phyloP scores from a whole-genome alignment of 1,139 yeast species.

The Yamadazyma jaroonii region DNA sequence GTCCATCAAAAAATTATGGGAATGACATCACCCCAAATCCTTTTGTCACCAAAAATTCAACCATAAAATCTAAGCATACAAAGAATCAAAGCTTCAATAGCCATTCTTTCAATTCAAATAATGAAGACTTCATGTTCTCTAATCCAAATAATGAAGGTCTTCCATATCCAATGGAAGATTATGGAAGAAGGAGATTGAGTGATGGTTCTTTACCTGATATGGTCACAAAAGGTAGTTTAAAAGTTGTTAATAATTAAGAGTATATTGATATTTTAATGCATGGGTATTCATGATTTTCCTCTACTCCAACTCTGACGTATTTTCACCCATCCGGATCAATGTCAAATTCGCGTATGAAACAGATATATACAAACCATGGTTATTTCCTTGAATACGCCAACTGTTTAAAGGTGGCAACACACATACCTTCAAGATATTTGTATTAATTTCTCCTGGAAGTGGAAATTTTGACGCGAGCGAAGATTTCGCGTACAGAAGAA shows the following conservation, averaged over 20 bases:
- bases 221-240: constrained; percentile 45
- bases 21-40: constrained; percentile 19
- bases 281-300: constrained; percentile 1
- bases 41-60: constrained; percentile 16
- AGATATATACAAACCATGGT: too few relatives aligned
- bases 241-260: constrained; percentile 38
- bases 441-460: neutral
- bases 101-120: constrained; percentile 24
- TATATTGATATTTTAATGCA: constrained; percentile 14
- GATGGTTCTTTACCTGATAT: constrained; percentile 71
- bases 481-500: neutral
- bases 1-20: constrained; percentile 19
- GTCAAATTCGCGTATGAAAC: too few relatives aligned
- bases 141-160: constrained; percentile 14
- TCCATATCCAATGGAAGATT: constrained; percentile 24
- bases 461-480: constrained; percentile 1
- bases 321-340: too few relatives aligned
- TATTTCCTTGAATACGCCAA: too few relatives aligned
- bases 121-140: constrained; percentile 22
- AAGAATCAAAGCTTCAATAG: constrained; percentile 18
- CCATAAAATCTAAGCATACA: constrained; percentile 15
- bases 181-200: constrained; percentile 55
- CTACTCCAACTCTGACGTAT: too few relatives aligned
- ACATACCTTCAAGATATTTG: too few relatives aligned
- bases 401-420: too few relatives aligned